Evolutionary conservation across 2,329 filamentous ascomycete genomes (phyloP).

Genomic region (Grosmannia serpens): DNA sequence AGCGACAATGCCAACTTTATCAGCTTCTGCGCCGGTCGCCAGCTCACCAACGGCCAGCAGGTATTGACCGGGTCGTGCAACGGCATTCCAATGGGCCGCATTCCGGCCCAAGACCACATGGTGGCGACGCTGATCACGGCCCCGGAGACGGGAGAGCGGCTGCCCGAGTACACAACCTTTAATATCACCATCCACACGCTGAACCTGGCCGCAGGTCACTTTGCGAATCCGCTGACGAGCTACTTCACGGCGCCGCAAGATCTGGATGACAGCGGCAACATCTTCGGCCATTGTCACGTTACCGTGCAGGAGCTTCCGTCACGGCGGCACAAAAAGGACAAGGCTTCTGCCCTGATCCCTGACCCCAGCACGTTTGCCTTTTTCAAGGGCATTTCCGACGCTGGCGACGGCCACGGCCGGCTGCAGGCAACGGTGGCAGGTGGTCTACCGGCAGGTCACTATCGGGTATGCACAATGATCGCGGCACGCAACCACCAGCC

Average conservation of each 20-base stretch:
- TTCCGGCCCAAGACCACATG: slow-evolving; percentile 39
- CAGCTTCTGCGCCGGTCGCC: slow-evolving; percentile 45
- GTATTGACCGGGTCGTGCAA: slow-evolving; percentile 40
- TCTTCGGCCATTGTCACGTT: slow-evolving; percentile 34
- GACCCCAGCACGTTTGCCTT: slow-evolving; percentile 33
- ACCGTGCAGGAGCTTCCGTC: slow-evolving; percentile 35
- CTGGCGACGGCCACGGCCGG: slow-evolving; percentile 32
- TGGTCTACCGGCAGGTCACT: slow-evolving; percentile 34
- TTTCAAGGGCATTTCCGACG: slow-evolving; percentile 47
- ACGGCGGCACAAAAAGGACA: slow-evolving; percentile 19
- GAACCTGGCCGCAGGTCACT: slow-evolving; percentile 39
- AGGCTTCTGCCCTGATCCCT: slow-evolving; percentile 22
- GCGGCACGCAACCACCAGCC: slow-evolving; percentile 42
- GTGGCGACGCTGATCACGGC: slow-evolving; percentile 39
- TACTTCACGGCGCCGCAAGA: slow-evolving; percentile 45
- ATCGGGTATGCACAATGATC: slow-evolving; percentile 41
- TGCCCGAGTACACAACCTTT: slow-evolving; percentile 30
- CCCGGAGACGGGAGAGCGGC: slow-evolving; percentile 28
- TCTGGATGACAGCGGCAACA: slow-evolving; percentile 26
- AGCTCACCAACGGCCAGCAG: slow-evolving; percentile 43
- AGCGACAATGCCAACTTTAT: slow-evolving; percentile 39
- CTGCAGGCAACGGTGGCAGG: slow-evolving; percentile 30
- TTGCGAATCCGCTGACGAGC: slow-evolving; percentile 40
- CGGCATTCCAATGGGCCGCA: slow-evolving; percentile 45
- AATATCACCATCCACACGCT: slow-evolving; percentile 33